These are phyloP conservation scores for Nannochloropsis gaditana DNA, from an alignment of 108 stramenopile genomes.

Conservation along the genomic window DNA sequence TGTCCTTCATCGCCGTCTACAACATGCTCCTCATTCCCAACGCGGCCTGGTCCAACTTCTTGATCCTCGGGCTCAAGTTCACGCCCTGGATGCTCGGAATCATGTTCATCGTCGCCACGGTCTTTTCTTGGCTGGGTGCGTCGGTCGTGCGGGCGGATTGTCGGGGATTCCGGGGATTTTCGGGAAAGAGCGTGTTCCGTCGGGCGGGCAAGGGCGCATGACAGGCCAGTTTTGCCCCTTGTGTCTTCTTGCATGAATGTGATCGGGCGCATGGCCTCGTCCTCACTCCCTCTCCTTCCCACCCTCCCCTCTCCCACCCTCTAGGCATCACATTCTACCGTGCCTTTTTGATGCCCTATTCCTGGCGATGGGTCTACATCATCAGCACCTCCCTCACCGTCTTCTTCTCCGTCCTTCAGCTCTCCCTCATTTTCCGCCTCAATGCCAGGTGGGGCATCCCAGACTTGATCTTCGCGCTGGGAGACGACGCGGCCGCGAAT, in stretches of 20 bases:
- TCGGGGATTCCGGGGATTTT: too few relatives aligned
- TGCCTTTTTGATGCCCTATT: slow-evolving; percentile 20
- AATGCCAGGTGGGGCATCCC: slow-evolving; percentile 44
- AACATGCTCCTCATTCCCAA: slow-evolving; percentile 45
- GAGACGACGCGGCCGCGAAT: slow-evolving; percentile 49
- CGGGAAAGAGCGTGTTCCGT: too few relatives aligned
- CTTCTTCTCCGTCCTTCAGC: slow-evolving; percentile 52
- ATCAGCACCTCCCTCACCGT: slow-evolving; percentile 40
- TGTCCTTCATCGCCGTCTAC: slow-evolving; percentile 40
- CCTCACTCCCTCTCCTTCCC: neutral
- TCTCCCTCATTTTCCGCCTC: slow-evolving; percentile 47
- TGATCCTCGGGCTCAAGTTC: slow-evolving; percentile 46
- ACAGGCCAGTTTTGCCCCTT: too few relatives aligned
- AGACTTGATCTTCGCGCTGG: slow-evolving; percentile 52
- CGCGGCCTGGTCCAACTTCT: slow-evolving; percentile 57
- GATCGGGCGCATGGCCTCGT: neutral
- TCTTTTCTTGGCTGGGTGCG: slow-evolving; percentile 27
- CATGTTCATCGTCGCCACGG: slow-evolving; percentile 24
- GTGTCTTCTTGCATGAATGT: too few relatives aligned
- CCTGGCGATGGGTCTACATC: slow-evolving; percentile 53
- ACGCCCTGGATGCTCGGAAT: slow-evolving; percentile 35
- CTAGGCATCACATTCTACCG: slow-evolving; percentile 15
- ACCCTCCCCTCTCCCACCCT: neutral
- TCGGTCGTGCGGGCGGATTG: too few relatives aligned
- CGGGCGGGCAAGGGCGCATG: too few relatives aligned